Base-by-base conservation (phyloP, 2,329 filamentous ascomycete genomes). In the Ceratocystis lukuohia region DNA sequence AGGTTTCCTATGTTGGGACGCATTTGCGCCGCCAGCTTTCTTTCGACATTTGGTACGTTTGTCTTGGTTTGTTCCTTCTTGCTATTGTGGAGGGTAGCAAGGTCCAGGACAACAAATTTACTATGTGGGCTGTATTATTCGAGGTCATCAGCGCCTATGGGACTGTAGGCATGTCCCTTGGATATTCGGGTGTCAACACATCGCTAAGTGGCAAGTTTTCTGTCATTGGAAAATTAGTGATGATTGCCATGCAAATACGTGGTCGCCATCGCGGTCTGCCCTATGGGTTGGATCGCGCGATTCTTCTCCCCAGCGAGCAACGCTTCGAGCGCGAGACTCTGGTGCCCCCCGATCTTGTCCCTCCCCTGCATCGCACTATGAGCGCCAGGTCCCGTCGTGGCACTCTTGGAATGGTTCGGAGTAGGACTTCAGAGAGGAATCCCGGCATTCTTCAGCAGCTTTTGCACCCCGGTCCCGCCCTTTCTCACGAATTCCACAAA, bases 1-100 rank as follows among this genome's bases (percentile, higher is more conserved):
- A 87, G 56, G 84, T 90, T 57, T 93, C 87, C 68, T 97, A 96
- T 71, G 88, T 99, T 64, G 89, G 91, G 2, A 87, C 89, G 64
- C 94, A 99, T 83, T 82, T 99, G 74, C 88, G 94, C 46, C 86
- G 89, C 61, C 94, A 99, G 75, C 82, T 99, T 45, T 96, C 91
- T 65, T 99, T 99, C 77, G 94, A 99, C 76, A 76, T 99, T 75
- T 99, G 94, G 94, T 99, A 91, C 72, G 88, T 99, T 67, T 96
- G 96, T 73, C 75, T 97, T 25, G 94, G 94, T 0, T 85, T 96
- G 71, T 99, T 99, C 77, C 84, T 97, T 73, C 88, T 99, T 72
- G 82, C 88, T 68, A 96, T 99, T 71, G 86, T 89, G 37, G 95
- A 99, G 77, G 93, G 91, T 3, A 67, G 72, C 6, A 84, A 86